Evolutionary conservation across 768 basidiomycete genomes (phyloP).

Genomic region (Auricularia cornea): DNA sequence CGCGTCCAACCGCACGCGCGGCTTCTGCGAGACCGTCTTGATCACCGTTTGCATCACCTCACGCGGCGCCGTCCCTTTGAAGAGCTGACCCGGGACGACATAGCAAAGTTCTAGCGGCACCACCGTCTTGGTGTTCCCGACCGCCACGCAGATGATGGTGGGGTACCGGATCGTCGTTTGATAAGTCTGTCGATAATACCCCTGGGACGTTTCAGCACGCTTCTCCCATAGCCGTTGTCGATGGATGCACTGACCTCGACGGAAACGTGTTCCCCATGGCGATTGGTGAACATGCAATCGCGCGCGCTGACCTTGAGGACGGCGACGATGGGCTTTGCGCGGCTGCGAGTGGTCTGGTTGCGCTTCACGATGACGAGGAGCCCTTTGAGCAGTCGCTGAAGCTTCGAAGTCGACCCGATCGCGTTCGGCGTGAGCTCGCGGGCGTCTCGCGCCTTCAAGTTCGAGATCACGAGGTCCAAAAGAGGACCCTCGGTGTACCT

Average conservation of each 20-base stretch:
- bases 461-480: constrained; percentile 49
- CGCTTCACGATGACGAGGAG: constrained; percentile 34
- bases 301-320: constrained; percentile 48
- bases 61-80: constrained; percentile 60
- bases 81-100: constrained; percentile 58
- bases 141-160: constrained; percentile 60
- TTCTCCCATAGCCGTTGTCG: neutral
- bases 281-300: constrained; percentile 43
- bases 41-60: constrained; percentile 57
- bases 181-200: constrained; percentile 48
- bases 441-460: constrained; percentile 27
- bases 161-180: constrained; percentile 52
- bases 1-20: constrained; percentile 44
- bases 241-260: constrained; percentile 9
- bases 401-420: constrained; percentile 29
- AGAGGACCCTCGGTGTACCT: constrained; percentile 53
- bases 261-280: constrained; percentile 36
- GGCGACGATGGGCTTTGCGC: constrained; percentile 42
- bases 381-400: constrained; percentile 47
- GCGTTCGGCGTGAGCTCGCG: neutral
- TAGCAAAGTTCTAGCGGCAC: constrained; percentile 60
- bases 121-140: constrained; percentile 20
- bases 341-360: constrained; percentile 17
- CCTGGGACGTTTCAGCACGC: constrained; percentile 3
- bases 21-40: constrained; percentile 57